phyloP scores from a whole-genome alignment of 2,329 filamentous ascomycete genomes.

The Colletotrichum tofieldiae region DNA sequence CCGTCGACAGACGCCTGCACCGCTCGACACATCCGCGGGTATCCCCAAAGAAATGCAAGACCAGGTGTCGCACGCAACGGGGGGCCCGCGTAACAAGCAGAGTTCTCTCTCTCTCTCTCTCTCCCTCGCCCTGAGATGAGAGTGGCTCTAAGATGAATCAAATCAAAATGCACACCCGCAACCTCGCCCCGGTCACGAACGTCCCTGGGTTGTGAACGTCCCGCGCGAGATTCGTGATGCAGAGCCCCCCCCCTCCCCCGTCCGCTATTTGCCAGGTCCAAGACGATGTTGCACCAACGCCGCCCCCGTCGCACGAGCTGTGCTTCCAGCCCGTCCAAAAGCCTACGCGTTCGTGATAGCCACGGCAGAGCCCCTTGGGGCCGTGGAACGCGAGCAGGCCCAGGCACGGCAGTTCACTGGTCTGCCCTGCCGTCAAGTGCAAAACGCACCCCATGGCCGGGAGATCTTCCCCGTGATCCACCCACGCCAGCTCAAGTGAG shows the following conservation, averaged over 20 bases:
- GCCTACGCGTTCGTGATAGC: not conserved
- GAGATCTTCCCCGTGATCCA: conserved; percentile 41
- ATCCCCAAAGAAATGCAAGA: not conserved
- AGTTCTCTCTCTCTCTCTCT: not conserved
- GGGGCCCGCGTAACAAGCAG: not conserved
- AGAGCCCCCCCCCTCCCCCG: not conserved
- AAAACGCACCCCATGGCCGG: conserved; percentile 12
- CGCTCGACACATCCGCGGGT: not conserved
- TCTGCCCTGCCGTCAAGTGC: not conserved
- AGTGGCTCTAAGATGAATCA: not conserved
- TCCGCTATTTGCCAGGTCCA: not conserved
- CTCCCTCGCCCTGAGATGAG: not conserved
- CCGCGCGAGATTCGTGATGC: not conserved
- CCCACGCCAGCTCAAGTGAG: conserved; percentile 25
- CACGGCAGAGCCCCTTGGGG: not conserved
- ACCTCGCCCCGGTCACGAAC: not conserved
- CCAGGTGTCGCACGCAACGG: not conserved
- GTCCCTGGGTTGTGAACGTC: not conserved
- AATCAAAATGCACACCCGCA: not conserved
- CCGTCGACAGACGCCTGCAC: not conserved
- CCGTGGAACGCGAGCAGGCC: not conserved
- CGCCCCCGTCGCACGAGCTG: not conserved
- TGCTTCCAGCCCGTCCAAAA: not conserved
- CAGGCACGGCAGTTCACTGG: not conserved
- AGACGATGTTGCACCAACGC: not conserved